Evolutionary conservation across 2,329 filamentous ascomycete genomes (phyloP).

Genomic region (Sarocladiaceae sp.): DNA sequence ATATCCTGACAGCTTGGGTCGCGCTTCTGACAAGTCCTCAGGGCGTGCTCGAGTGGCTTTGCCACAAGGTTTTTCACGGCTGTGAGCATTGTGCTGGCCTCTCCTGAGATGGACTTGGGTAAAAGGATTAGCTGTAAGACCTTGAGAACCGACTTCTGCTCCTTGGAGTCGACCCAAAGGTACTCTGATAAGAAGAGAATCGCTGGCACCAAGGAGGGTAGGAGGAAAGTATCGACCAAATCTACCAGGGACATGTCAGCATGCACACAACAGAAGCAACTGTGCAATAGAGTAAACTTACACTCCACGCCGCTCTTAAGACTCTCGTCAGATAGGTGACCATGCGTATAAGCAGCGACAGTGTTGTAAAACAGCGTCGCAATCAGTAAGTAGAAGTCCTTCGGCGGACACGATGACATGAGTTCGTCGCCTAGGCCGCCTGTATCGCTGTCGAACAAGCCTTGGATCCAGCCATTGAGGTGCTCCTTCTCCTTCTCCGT

Average conservation of each 20-base stretch:
- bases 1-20: constrained; percentile 66
- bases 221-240: constrained; percentile 72
- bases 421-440: constrained; percentile 74
- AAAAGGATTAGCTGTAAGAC: constrained; percentile 70
- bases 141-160: constrained; percentile 65
- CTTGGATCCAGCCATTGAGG: constrained; percentile 70
- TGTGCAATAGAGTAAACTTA: constrained; percentile 33
- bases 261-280: background rate
- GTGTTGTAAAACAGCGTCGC: constrained; percentile 75
- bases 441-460: constrained; percentile 70
- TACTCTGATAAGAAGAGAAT: constrained; percentile 68
- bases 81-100: constrained; percentile 66
- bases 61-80: constrained; percentile 70
- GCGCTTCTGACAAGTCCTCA: constrained; percentile 62
- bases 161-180: constrained; percentile 61
- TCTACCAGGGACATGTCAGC: constrained; percentile 40
- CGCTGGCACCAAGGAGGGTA: constrained; percentile 74
- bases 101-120: constrained; percentile 65
- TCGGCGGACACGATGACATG: constrained; percentile 76
- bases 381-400: constrained; percentile 76
- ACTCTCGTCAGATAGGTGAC: constrained; percentile 62
- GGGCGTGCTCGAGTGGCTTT: constrained; percentile 61
- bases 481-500: constrained; percentile 61
- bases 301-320: constrained; percentile 75
- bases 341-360: constrained; percentile 63